Evolutionary conservation across 805 yeast genomes (phyloP).

Genomic region (Barnettozyma wickerhamii): DNA sequence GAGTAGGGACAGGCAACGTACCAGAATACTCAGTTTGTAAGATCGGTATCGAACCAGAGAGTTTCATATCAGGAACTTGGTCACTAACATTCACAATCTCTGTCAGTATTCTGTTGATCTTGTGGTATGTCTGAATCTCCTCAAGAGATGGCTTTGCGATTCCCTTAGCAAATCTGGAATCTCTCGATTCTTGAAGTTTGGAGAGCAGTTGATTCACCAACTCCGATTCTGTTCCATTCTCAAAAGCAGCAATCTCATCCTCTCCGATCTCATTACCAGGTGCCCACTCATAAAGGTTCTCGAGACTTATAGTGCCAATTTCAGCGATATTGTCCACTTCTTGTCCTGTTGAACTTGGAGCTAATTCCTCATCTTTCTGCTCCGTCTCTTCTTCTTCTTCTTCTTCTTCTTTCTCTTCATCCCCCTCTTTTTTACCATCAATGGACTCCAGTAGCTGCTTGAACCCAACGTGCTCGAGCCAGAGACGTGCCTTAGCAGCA

Average conservation of each 20-base stretch:
- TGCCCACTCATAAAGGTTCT: constrained; percentile 46
- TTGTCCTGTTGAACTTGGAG: too few relatives aligned
- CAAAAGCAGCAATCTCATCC: constrained; percentile 47
- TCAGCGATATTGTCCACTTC: constrained; percentile 6
- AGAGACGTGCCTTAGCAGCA: constrained; percentile 44
- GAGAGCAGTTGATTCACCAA: constrained; percentile 41
- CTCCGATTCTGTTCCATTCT: constrained; percentile 36
- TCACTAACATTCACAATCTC: constrained; percentile 37
- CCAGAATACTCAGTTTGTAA: constrained; percentile 74
- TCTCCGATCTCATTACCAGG: constrained; percentile 44
- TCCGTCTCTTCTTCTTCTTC: constrained; percentile 10
- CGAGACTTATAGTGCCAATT: constrained; percentile 28
- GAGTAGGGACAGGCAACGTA: constrained; percentile 61
- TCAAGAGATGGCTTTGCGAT: constrained; percentile 35
- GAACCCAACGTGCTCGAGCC: constrained; percentile 53
- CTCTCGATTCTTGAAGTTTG: constrained; percentile 48
- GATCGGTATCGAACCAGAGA: constrained; percentile 52
- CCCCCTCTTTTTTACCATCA: constrained; percentile 3
- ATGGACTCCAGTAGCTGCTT: constrained; percentile 27
- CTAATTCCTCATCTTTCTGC: constrained; percentile 8
- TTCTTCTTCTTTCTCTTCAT: not conserved
- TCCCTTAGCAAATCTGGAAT: constrained; percentile 34
- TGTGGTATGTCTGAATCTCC: constrained; percentile 40
- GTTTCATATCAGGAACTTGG: constrained; percentile 30
- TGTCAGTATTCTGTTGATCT: constrained; percentile 41